Evolutionary conservation across 2,329 filamentous ascomycete genomes (phyloP), one percentile per base, ranked within the genome.

Genomic region (Aspergillus glaucus): DNA sequence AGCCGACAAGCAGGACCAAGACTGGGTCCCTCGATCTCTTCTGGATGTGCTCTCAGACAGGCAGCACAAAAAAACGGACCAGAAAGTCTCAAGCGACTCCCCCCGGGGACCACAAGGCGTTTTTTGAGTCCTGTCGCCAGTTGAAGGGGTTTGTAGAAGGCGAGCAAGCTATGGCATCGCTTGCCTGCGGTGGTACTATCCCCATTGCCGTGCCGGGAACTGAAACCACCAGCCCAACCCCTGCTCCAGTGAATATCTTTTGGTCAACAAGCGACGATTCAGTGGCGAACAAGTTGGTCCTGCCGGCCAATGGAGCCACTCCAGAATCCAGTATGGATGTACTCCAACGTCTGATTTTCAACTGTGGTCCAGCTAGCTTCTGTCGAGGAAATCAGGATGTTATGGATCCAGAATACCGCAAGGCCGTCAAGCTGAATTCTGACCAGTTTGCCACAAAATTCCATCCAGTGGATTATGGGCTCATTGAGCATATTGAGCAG

Each of bases 351-450:
- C 55, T 75, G 0, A 52, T 70, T 0, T 39, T 52, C 1, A 63
- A 67, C 22, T 71, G 67, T 49, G 49, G 58, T 37, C 75, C 76
- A 0, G 79, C 78, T 0, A 75, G 70, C 1, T 80, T 80, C 54
- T 78, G 78, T 0, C 53, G 55, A 5, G 66, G 66, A 0, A 65
- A 68, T 2, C 30, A 77, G 50, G 70, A 79, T 48, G 68, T 81
- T 0, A 59, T 74, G 2, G 78, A 83, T 49, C 73, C 77, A 47
- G 60, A 61, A 0, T 80, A 81, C 49, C 72, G 80, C 15, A 77
- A 75, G 49, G 80, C 79, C 0, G 60, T 62, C 1, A 77, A 79
- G 57, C 56, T 84, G n/a, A 73, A 80, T n/a, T 50, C 59, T 0
- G 44, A 62, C 0, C 53, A 62, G 0, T 84, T 83, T 45, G 70